Evolutionary conservation across 2,329 filamentous ascomycete species (phyloP), one percentile per base, ranked within the genome.

Genomic region (Aspergillus sp.): DNA sequence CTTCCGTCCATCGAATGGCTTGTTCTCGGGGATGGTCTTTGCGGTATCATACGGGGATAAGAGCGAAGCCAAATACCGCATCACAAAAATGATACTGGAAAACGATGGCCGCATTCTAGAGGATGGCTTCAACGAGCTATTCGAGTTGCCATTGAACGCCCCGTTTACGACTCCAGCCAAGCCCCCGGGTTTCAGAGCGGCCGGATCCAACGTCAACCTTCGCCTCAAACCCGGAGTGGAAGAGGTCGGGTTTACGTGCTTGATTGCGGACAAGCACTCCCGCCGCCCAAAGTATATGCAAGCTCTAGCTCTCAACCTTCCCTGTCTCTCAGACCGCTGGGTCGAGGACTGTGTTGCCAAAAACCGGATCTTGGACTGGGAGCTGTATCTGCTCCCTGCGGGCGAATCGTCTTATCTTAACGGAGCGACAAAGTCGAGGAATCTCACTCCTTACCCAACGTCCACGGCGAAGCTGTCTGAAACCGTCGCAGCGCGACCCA

Each of bases 251-350:
- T 98, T 99, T 72, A 88, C 91, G 0, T 93, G 92, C 4, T 80
- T 98, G 15, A 91, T 99, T 62, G 90, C 93, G 0, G 92, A 98
- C 71, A 86, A 87, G 4, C 91, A 97, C 74, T 95, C 91, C 7
- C 88, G 94, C 51, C 93, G 92, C 65, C 86, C 89, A 54, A 99
- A 98, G 74, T 97, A 95, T 75, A 91, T 98, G 83, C 93, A 98
- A 78, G 95, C 95, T 0, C 85, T 99, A 2, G 93, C 95, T 0
- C 85, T 99, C 0, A 92, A 92, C 0, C 79, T 99, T 0, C 95
- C 95, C 0, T 97, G 93, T 70, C 82, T 99, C 1, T 90, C 92
- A 6, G 85, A 88, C 6, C 88, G 89, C 58, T 99, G 95, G 94
- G 81, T 96, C 52, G 83, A 86, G 28, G 85, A 90, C 54, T 97